Evolutionary conservation across 768 basidiomycete genomes (phyloP).

Genomic region (Mrakia hoshinonis): DNA sequence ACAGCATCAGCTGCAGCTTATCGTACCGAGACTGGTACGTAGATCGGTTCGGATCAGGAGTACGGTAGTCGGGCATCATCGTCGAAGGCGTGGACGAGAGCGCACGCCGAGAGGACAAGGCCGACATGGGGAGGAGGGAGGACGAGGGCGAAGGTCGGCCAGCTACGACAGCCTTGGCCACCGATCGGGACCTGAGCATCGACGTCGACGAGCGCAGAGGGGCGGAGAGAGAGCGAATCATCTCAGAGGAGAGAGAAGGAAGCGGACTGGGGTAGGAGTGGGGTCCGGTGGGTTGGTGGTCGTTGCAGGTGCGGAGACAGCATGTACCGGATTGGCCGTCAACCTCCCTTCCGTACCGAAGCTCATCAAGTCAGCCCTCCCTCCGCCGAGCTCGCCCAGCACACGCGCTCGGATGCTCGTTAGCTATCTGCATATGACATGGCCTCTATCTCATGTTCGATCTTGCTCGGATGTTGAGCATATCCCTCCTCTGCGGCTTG

Average conservation of each 20-base stretch:
- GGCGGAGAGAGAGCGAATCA: conserved; percentile 14
- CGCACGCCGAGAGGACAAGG: neutral
- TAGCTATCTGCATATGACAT: neutral
- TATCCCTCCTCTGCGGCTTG: too few relatives aligned
- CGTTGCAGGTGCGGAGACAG: neutral
- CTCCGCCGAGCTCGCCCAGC: neutral
- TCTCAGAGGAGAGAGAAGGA: neutral
- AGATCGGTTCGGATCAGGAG: neutral
- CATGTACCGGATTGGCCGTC: neutral
- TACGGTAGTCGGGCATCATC: conserved; percentile 6
- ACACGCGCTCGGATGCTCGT: neutral
- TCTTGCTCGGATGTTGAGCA: neutral
- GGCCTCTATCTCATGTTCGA: too few relatives aligned
- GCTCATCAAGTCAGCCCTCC: too few relatives aligned
- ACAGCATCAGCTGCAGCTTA: conserved; percentile 12
- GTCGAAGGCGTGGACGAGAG: neutral
- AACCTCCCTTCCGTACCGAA: too few relatives aligned
- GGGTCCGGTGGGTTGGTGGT: neutral
- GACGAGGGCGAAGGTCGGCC: neutral
- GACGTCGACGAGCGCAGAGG: neutral
- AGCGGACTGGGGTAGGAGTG: neutral
- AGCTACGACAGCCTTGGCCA: neutral
- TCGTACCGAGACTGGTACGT: neutral
- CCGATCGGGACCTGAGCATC: neutral
- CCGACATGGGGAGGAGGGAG: neutral